Evolutionary conservation across 164 flowering plant genomes (phyloP).

Genomic region (Litsea cubeba): DNA sequence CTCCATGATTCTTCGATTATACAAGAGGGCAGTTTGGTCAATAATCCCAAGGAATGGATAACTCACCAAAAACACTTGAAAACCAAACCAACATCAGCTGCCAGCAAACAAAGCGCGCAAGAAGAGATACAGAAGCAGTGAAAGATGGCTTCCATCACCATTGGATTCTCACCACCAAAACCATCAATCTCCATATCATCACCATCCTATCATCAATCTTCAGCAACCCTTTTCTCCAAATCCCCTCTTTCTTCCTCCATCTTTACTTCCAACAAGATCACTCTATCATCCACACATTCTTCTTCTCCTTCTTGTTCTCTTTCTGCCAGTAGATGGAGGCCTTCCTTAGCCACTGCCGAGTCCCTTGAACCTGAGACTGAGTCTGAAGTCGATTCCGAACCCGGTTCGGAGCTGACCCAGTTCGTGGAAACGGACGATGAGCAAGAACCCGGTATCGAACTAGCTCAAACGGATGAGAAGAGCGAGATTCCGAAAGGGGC

Average conservation of each 20-base stretch:
- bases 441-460: neutral
- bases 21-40: too few relatives aligned
- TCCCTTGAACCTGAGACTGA: constrained; percentile 18
- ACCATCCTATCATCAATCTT: neutral
- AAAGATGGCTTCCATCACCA: constrained; percentile 11
- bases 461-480: neutral
- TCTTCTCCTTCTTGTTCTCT: neutral
- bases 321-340: neutral
- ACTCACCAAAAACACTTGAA: neutral
- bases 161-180: constrained; percentile 2
- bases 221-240: constrained; percentile 5
- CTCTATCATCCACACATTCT: neutral
- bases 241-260: neutral
- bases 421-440: constrained; percentile 18
- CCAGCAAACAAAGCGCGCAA: neutral
- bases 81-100: neutral
- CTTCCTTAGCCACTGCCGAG: constrained; percentile 1
- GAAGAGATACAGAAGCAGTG: neutral
- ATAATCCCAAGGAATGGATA: neutral
- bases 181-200: neutral
- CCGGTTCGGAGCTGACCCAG: constrained; percentile 20
- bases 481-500: constrained; percentile 42
- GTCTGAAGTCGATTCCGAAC: constrained; percentile 23
- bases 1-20: too few relatives aligned
- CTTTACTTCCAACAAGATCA: neutral